Conservation (phyloP, 1,284 basidiomycete genomes). For the Trametes polyzona region DNA sequence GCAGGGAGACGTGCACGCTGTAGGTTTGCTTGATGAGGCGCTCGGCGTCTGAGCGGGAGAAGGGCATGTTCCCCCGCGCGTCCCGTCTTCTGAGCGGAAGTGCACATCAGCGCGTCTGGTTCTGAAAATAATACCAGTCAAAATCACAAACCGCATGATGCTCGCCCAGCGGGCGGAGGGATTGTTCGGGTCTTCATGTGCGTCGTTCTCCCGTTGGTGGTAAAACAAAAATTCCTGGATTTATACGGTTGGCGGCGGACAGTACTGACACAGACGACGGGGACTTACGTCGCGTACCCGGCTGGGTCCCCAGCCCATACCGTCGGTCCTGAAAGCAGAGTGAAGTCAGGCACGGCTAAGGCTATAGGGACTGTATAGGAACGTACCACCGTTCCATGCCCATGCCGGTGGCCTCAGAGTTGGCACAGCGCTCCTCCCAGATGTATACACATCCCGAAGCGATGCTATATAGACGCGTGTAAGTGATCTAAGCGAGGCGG, state of each 20-base stretch:
- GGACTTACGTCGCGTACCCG: slow-evolving; percentile 71
- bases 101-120: slow-evolving; percentile 1
- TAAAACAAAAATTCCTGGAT: slow-evolving; percentile 79
- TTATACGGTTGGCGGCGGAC: slow-evolving; percentile 4
- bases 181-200: slow-evolving; percentile 62
- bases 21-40: slow-evolving; percentile 82
- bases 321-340: slow-evolving; percentile 64
- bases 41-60: slow-evolving; percentile 35
- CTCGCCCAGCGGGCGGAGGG: slow-evolving; percentile 75
- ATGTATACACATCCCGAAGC: slow-evolving; percentile 77
- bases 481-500: neutral
- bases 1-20: slow-evolving; percentile 75
- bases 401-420: slow-evolving; percentile 75
- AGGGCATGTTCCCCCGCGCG: slow-evolving; percentile 28
- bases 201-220: slow-evolving; percentile 76
- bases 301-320: slow-evolving; percentile 82
- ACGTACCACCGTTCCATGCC: slow-evolving; percentile 79
- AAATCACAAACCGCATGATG: slow-evolving; percentile 59
- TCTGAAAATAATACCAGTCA: slow-evolving; percentile 2
- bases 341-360: slow-evolving; percentile 2
- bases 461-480: slow-evolving; percentile 26
- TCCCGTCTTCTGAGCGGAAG: slow-evolving; percentile 29
- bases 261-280: slow-evolving; percentile 6
- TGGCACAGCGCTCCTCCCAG: slow-evolving; percentile 82
- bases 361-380: neutral